Evolutionary conservation across 495 filamentous ascomycete species (phyloP).

Genomic region (Physcia stellaris): DNA sequence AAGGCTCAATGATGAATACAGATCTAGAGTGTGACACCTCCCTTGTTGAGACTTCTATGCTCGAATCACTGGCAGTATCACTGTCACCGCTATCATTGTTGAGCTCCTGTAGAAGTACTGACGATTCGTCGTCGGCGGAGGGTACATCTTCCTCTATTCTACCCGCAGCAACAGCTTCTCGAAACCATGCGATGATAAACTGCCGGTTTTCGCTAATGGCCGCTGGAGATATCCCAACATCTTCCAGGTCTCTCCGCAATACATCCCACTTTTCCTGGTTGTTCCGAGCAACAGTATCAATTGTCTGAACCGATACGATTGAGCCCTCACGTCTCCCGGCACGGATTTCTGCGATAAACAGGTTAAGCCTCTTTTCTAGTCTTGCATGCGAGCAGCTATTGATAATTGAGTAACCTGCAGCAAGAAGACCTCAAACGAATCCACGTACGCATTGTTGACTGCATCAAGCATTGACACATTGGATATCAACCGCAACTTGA

Average conservation of each 20-base stretch:
- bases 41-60: too few relatives aligned
- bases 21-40: too few relatives aligned
- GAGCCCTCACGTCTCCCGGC: slow-evolving; percentile 12
- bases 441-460: too few relatives aligned
- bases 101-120: too few relatives aligned
- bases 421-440: too few relatives aligned
- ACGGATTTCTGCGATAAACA: slow-evolving; percentile 11
- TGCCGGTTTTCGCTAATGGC: slow-evolving; percentile 6
- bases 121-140: too few relatives aligned
- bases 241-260: slow-evolving; percentile 11
- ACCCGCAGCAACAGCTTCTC: slow-evolving; percentile 9
- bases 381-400: slow-evolving; percentile 9
- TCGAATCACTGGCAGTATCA: too few relatives aligned
- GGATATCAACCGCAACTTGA: slow-evolving; percentile 6
- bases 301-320: slow-evolving; percentile 4
- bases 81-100: background rate
- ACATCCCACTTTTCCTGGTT: slow-evolving; percentile 8
- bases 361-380: slow-evolving; percentile 10
- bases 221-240: slow-evolving; percentile 10
- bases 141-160: slow-evolving; percentile 10
- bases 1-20: too few relatives aligned
- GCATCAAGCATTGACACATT: slow-evolving; percentile 9
- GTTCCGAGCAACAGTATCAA: slow-evolving; percentile 2
- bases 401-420: too few relatives aligned
- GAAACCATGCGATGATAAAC: slow-evolving; percentile 13